Conservation (phyloP, 179 eudicot species). For the Sideroxylon spinosum region DNA sequence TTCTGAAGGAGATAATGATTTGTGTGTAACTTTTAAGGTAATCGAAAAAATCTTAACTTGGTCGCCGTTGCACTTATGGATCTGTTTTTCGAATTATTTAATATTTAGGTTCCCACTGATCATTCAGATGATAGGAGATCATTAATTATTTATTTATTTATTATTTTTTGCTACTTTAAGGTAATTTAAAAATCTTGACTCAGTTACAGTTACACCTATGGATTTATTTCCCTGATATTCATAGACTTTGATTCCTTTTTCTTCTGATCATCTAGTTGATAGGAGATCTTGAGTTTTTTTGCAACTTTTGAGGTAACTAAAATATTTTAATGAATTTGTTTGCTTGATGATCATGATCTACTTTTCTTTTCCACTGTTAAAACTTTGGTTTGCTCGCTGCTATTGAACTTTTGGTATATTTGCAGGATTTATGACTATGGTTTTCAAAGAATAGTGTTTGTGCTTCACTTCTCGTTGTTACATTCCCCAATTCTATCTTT, state of each 20-base stretch:
- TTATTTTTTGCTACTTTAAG: constrained; percentile 15
- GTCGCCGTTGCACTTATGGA: constrained; percentile 6
- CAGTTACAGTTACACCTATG: not conserved
- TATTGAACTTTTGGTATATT: not conserved
- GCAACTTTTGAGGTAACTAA: not conserved
- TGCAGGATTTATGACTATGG: not conserved
- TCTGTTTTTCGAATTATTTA: not conserved
- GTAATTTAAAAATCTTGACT: constrained; percentile 20
- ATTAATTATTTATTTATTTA: too few species aligned
- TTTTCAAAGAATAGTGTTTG: not conserved
- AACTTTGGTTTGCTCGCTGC: constrained; percentile 10
- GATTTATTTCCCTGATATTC: not conserved
- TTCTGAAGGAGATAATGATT: constrained; percentile 21
- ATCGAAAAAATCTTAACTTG: constrained; percentile 13
- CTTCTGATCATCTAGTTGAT: not conserved
- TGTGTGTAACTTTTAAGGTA: constrained; percentile 18
- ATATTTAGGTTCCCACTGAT: not conserved
- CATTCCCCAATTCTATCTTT: not conserved
- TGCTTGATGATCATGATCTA: not conserved
- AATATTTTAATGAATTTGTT: not conserved
- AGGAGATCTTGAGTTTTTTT: not conserved
- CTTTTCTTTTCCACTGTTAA: too few species aligned
- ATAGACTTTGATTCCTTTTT: not conserved
- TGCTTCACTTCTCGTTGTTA: not conserved
- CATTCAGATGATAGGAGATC: constrained; percentile 13